These are phyloP conservation scores for Phaeoacremonium minimum DNA, from an alignment of 2,329 filamentous ascomycete species.

Conservation along the genomic window DNA sequence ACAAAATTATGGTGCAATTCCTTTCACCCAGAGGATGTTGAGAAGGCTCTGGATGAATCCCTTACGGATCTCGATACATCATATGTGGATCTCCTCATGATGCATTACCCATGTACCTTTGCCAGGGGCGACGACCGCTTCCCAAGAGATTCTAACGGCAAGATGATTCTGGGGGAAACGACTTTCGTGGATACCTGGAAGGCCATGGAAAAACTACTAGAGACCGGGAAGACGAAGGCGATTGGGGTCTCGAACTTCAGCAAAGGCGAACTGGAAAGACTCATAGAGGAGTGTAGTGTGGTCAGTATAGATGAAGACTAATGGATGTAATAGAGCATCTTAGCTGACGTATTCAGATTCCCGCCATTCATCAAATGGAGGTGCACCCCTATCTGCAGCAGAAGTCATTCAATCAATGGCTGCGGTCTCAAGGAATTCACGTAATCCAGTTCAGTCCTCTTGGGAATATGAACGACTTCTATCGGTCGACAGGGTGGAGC, in stretches of 20 bases:
- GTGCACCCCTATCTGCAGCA: conserved; percentile 18
- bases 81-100: not conserved
- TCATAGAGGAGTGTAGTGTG: not conserved
- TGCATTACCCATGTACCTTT: conserved; percentile 2
- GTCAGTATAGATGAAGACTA: not conserved
- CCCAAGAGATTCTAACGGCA: not conserved
- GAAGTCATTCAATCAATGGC: conserved; percentile 14
- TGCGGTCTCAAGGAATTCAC: conserved; percentile 21
- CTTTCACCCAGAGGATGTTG: not conserved
- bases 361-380: conserved; percentile 19
- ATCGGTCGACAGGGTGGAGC: conserved; percentile 20
- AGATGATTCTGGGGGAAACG: not conserved
- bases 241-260: conserved; percentile 2
- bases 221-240: not conserved
- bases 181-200: conserved; percentile 1
- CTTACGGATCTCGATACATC: not conserved
- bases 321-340: not conserved
- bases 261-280: not conserved
- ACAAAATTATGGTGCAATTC: conserved; percentile 1
- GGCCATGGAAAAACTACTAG: not conserved
- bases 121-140: not conserved
- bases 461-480: conserved; percentile 27
- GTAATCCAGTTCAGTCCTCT: conserved; percentile 27
- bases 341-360: conserved; percentile 4
- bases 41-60: not conserved